These are phyloP conservation scores for Suillus tomentosus DNA, from an alignment of 768 basidiomycete genomes.

Conservation along the genomic window DNA sequence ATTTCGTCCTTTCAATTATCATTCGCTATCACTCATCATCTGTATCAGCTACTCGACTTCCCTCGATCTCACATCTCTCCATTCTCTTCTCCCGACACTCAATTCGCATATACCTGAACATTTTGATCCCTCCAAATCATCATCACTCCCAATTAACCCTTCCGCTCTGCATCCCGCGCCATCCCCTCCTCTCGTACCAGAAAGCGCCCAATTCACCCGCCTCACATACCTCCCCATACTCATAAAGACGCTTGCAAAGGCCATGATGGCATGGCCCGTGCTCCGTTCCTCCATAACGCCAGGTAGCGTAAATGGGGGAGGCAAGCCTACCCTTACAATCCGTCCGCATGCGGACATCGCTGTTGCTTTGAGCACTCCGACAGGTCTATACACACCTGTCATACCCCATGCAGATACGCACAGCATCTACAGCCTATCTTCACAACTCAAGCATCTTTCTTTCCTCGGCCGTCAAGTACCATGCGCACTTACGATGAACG, in stretches of 20 bases:
- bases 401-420: constrained; percentile 53
- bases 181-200: constrained; percentile 44
- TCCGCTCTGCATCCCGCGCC: constrained; percentile 43
- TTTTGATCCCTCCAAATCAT: constrained; percentile 45
- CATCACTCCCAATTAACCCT: constrained; percentile 38
- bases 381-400: constrained; percentile 83
- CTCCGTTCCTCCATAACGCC: constrained; percentile 76
- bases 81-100: constrained; percentile 60
- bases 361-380: constrained; percentile 77
- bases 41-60: constrained; percentile 65
- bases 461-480: constrained; percentile 70
- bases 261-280: constrained; percentile 85
- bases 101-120: constrained; percentile 71
- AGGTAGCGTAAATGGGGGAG: constrained; percentile 13
- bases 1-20: neutral
- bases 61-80: constrained; percentile 71
- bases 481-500: constrained; percentile 58
- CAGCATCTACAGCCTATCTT: constrained; percentile 63
- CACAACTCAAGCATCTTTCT: constrained; percentile 59
- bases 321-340: constrained; percentile 69
- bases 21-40: constrained; percentile 11
- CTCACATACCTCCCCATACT: constrained; percentile 85
- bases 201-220: constrained; percentile 57
- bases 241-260: constrained; percentile 75
- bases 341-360: constrained; percentile 76